Evolutionary conservation across 2,329 filamentous ascomycete genomes (phyloP).

Genomic region (Aquanectria penicillioides): DNA sequence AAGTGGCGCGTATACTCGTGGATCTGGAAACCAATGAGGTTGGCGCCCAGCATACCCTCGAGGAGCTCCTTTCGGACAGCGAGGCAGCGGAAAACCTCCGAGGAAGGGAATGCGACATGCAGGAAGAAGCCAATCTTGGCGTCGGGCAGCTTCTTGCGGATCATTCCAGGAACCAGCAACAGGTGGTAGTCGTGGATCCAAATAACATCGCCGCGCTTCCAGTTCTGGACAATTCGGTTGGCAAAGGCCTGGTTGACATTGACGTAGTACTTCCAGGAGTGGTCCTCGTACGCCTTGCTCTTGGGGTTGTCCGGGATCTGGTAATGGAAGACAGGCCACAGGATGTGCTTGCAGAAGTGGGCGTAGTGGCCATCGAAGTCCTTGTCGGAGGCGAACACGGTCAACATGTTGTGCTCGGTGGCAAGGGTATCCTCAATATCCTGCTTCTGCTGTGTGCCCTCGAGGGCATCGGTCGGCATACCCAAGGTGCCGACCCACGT

Average conservation of each 20-base stretch:
- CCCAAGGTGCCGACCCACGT: conserved; percentile 94
- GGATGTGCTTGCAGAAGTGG: conserved; percentile 96
- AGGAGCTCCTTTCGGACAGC: conserved; percentile 87
- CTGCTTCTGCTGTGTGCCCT: conserved; percentile 77
- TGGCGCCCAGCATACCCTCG: conserved; percentile 92
- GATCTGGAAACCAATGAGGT: conserved; percentile 93
- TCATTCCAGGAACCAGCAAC: conserved; percentile 86
- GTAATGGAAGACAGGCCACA: conserved; percentile 98
- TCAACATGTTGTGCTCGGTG: conserved; percentile 82
- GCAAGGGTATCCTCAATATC: conserved; percentile 86
- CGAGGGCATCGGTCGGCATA: conserved; percentile 90
- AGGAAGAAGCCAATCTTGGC: conserved; percentile 97
- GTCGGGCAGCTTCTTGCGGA: conserved; percentile 89
- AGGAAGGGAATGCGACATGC: conserved; percentile 94
- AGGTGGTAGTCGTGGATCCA: conserved; percentile 98
- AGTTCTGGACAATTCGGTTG: conserved; percentile 87
- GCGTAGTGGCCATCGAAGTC: conserved; percentile 95
- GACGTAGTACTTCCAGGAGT: conserved; percentile 95
- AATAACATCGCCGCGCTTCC: conserved; percentile 91
- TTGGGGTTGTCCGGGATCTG: conserved; percentile 98
- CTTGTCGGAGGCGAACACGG: conserved; percentile 87
- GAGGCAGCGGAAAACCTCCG: conserved; percentile 93
- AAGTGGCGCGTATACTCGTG: conserved; percentile 95
- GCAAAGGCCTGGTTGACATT: conserved; percentile 94
- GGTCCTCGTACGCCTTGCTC: conserved; percentile 97